A percentile compares a stretch with the other conserved stretches of the same genome.
phyloP scores from a whole-genome alignment of 192 early-diverging fungal genomes.

The Diversispora epigaea region DNA sequence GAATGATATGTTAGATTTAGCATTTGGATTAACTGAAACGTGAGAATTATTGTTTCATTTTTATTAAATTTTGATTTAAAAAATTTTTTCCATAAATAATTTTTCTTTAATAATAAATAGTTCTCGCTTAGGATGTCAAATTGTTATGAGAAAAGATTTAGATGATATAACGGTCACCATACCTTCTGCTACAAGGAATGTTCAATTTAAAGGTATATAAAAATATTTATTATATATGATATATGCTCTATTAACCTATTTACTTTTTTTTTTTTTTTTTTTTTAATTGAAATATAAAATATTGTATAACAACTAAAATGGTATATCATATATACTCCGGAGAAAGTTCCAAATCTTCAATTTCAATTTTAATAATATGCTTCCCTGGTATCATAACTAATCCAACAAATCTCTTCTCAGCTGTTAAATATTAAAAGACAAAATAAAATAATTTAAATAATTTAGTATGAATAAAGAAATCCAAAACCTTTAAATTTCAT shows the following conservation, averaged over 20 bases:
- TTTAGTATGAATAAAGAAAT: not conserved
- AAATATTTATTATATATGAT: not conserved
- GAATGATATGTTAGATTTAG: slow-evolving; percentile 97
- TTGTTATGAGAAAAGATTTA: slow-evolving; percentile 78
- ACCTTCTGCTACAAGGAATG: slow-evolving; percentile 87
- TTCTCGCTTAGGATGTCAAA: slow-evolving; percentile 92
- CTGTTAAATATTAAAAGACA: slow-evolving; percentile 40
- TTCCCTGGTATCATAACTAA: slow-evolving; percentile 77
- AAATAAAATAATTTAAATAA: not conserved
- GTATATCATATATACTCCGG: slow-evolving; percentile 1
- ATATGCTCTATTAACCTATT: too few species aligned
- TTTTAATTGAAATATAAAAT: too few species aligned
- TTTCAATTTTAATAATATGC: slow-evolving; percentile 61
- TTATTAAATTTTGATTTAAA: not conserved
- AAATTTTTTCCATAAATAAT: not conserved
- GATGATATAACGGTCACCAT: slow-evolving; percentile 86
- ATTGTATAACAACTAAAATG: too few species aligned
- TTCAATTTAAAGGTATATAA: slow-evolving; percentile 20
- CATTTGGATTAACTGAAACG: slow-evolving; percentile 95
- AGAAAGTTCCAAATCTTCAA: slow-evolving; percentile 42
- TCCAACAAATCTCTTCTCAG: slow-evolving; percentile 62
- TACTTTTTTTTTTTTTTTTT: too few species aligned
- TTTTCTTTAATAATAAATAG: slow-evolving; percentile 38
- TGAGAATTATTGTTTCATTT: slow-evolving; percentile 45
- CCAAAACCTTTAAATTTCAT: not conserved